Percentiles rank a stretch among this genome's conserved stretches.
Conservation (phyloP, 805 yeast species). For the Myxozyma lipomycoides region DNA sequence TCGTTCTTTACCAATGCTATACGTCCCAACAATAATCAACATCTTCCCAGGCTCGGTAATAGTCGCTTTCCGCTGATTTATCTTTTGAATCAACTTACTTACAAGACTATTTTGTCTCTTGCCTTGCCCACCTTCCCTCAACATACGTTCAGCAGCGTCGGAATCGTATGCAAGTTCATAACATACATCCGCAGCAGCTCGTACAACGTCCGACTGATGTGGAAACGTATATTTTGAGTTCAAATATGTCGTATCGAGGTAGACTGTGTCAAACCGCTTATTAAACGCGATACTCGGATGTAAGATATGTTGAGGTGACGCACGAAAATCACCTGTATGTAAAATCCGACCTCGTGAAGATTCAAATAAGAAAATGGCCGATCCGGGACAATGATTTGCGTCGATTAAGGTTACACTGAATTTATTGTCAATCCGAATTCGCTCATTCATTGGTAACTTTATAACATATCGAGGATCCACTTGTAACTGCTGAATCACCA, state of each 20-base stretch:
- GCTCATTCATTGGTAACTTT: constrained; percentile 44
- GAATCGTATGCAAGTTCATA: constrained; percentile 36
- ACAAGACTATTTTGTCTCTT: neutral
- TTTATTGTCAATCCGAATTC: constrained; percentile 36
- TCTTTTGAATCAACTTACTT: neutral
- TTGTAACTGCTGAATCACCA: constrained; percentile 53
- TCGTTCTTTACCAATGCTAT: constrained; percentile 88
- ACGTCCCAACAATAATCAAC: constrained; percentile 74
- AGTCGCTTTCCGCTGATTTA: neutral
- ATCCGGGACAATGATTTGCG: constrained; percentile 98
- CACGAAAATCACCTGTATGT: constrained; percentile 94
- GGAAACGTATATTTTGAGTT: constrained; percentile 75
- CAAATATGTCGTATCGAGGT: constrained; percentile 87
- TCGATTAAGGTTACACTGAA: constrained; percentile 60
- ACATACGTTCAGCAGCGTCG: constrained; percentile 8
- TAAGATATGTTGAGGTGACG: constrained; percentile 49
- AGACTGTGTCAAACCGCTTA: constrained; percentile 53
- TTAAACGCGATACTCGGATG: constrained; percentile 33
- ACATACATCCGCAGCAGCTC: constrained; percentile 54
- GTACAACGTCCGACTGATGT: constrained; percentile 64
- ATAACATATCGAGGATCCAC: constrained; percentile 46
- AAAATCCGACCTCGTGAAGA: constrained; percentile 41
- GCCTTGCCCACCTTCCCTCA: too few relatives aligned
- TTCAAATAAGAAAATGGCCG: constrained; percentile 73
- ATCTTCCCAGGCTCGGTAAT: constrained; percentile 36